Evolutionary conservation across 1,284 basidiomycete genomes (phyloP), one percentile per base, ranked within the genome.

Genomic region (Trichosporon coremiiforme): DNA sequence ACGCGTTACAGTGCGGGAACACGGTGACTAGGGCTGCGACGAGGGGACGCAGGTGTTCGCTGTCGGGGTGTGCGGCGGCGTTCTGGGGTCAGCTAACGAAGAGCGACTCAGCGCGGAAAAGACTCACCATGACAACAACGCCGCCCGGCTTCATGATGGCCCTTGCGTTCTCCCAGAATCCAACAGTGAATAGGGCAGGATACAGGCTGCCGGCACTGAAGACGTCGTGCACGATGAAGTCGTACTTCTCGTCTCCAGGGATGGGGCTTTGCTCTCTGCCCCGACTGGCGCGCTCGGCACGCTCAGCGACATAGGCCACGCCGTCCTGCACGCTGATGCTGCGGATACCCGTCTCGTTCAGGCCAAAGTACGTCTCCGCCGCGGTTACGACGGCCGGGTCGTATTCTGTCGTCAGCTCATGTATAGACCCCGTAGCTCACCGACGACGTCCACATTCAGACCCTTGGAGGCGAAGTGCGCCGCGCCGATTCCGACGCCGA

Each of bases 131-230:
- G 10, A 89, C 92, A 10, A 95, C 82, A 5, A 94, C 85, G 2
- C 91, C 94, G 67, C 91, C 88, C 0, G 87, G 84, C n/a, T 87
- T 86, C 79, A 95, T 86, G 20, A 90, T 79, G 4, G 80, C 78
- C 76, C 88, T 89, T 64, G 95, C 80, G 68, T 89, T 88, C 45
- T 85, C 72, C 92, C 93, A 95, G 78, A 95, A 95, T 74, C 93
- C 89, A 25, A 86, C 66, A 0, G 93, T 92, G 82, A 91, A 96
- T 55, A 97, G 84, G 76, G 93, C 89, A 17, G 89, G 85, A 0
- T 94, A 93, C 3, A 97, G 89, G 22, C 88, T 87, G 3, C 94
- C 95, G 2, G 94, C 94, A 10, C 93, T 93, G 82, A 96, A 97
- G 75, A 91, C 92, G 78, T 96, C 95, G 76, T 98, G 95, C 0